These are phyloP conservation scores for Agrocybe pediades DNA, from an alignment of 768 basidiomycete species.

Conservation along the genomic window DNA sequence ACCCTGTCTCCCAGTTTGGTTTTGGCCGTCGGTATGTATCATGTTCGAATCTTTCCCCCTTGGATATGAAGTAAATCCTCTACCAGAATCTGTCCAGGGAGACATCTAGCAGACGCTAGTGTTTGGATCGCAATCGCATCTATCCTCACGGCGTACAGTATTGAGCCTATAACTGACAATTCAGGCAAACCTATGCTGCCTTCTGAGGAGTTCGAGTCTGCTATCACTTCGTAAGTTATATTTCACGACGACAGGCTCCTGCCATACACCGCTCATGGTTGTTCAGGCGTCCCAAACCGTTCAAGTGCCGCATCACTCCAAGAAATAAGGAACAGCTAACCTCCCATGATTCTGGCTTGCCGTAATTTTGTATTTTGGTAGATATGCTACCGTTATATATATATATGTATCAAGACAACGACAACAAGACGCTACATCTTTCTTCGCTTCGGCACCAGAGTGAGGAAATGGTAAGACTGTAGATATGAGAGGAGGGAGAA, in stretches of 20 bases:
- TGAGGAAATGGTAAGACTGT: too few relatives aligned
- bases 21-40: constrained; percentile 26
- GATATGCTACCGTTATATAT: too few relatives aligned
- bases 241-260: not conserved
- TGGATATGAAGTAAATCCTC: too few relatives aligned
- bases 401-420: too few relatives aligned
- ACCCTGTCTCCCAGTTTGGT: constrained; percentile 23
- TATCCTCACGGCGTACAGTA: constrained; percentile 29
- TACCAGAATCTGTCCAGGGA: constrained; percentile 37
- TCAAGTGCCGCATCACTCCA: constrained; percentile 25
- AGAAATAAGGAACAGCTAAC: too few relatives aligned
- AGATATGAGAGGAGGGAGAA: too few relatives aligned
- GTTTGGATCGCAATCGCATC: constrained; percentile 30
- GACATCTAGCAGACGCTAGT: constrained; percentile 42
- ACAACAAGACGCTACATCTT: too few relatives aligned
- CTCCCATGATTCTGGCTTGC: too few relatives aligned
- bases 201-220: constrained; percentile 29
- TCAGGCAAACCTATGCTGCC: constrained; percentile 28
- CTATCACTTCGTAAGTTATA: constrained; percentile 30
- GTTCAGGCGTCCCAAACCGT: constrained; percentile 28
- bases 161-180: constrained; percentile 17
- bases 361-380: too few relatives aligned
- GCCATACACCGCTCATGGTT: not conserved
- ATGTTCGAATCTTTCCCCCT: not conserved
- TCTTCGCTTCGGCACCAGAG: too few relatives aligned